Evolutionary conservation across 75 land plant genomes (phyloP).

Genomic region (Pinus taeda): DNA sequence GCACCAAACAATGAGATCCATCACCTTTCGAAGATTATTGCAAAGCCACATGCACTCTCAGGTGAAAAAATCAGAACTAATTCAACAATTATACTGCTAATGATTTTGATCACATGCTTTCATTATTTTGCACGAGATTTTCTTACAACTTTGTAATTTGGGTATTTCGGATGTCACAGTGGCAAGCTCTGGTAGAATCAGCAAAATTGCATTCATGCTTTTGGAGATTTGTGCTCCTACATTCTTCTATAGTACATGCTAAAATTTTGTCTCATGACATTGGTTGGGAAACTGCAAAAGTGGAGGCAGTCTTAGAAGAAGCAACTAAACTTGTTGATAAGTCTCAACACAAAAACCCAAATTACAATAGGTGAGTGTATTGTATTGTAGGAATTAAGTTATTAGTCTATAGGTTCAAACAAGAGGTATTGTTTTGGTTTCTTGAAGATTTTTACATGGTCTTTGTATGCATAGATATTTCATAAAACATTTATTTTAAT

Average conservation of each 20-base stretch:
- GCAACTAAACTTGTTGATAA: constrained; percentile 78
- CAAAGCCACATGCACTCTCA: constrained; percentile 60
- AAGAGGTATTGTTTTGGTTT: not conserved
- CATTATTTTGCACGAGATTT: not conserved
- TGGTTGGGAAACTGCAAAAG: constrained; percentile 51
- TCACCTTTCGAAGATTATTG: constrained; percentile 51
- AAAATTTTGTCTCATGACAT: constrained; percentile 38
- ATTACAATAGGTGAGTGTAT: constrained; percentile 54
- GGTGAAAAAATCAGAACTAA: constrained; percentile 26
- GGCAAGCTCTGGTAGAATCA: constrained; percentile 61
- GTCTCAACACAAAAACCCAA: constrained; percentile 52
- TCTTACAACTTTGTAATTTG: not conserved
- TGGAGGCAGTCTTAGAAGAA: constrained; percentile 68
- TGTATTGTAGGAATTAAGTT: not conserved
- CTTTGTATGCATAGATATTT: not conserved
- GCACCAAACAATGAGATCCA: constrained; percentile 57
- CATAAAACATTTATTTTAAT: no score
- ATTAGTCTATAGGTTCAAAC: constrained; percentile 1
- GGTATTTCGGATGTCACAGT: constrained; percentile 28
- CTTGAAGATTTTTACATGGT: not conserved
- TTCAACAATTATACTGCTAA: not conserved
- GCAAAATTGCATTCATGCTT: constrained; percentile 57
- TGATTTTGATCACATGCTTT: not conserved
- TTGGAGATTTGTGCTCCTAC: constrained; percentile 76
- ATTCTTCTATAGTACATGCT: constrained; percentile 50